Conservation (phyloP, 176 grass and related monocot species). For the Carex parvula region DNA sequence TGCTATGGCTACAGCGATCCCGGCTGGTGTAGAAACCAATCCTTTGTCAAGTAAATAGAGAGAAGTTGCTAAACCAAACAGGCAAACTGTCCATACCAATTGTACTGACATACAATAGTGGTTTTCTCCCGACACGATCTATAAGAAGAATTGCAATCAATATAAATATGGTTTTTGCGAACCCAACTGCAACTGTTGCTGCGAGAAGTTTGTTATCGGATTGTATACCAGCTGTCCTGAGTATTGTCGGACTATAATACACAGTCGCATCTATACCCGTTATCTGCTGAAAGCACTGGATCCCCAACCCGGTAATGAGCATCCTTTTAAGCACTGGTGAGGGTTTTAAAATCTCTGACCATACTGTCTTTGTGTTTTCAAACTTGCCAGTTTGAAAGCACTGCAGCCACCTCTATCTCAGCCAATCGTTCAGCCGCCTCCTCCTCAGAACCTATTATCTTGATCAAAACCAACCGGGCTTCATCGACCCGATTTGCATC, state of each 20-base stretch:
- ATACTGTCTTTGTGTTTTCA: slow-evolving; percentile 40
- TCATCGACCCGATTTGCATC: slow-evolving; percentile 44
- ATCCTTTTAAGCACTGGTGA: slow-evolving; percentile 47
- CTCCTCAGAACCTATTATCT: slow-evolving; percentile 43
- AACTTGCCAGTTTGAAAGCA: slow-evolving; percentile 12
- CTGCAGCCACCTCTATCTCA: slow-evolving; percentile 57
- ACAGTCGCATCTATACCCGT: slow-evolving; percentile 62
- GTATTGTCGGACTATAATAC: slow-evolving; percentile 65
- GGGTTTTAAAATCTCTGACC: slow-evolving; percentile 57
- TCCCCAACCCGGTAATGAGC: slow-evolving; percentile 50
- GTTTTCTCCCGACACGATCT: slow-evolving; percentile 53
- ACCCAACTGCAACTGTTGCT: slow-evolving; percentile 60
- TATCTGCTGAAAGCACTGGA: slow-evolving; percentile 68
- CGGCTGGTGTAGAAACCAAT: slow-evolving; percentile 25
- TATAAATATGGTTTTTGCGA: slow-evolving; percentile 57
- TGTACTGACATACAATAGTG: slow-evolving; percentile 55
- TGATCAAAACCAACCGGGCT: slow-evolving; percentile 48
- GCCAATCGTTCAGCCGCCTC: slow-evolving; percentile 47
- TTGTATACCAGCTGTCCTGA: slow-evolving; percentile 46
- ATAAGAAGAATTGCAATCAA: slow-evolving; percentile 55
- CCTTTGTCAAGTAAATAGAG: slow-evolving; percentile 41
- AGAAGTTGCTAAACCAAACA: slow-evolving; percentile 29
- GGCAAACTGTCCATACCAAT: slow-evolving; percentile 55
- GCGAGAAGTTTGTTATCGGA: slow-evolving; percentile 57
- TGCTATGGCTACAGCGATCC: slow-evolving; percentile 32